phyloP scores from a whole-genome alignment of 176 grass and related monocot genomes.

The Aegilops sharonensis region DNA sequence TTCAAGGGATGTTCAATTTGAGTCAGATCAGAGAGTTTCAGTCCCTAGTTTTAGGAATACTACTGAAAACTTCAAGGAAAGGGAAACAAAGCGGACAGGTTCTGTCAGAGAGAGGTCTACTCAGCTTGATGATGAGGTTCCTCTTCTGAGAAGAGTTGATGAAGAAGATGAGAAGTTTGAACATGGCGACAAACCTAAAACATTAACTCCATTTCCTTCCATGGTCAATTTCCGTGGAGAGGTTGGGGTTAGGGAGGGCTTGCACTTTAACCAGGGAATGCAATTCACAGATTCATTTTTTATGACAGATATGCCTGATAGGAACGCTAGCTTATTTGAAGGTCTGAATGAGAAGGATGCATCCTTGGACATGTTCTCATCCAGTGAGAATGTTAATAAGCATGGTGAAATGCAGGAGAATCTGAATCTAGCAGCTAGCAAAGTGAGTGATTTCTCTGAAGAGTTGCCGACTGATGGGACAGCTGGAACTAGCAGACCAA shows the following conservation, averaged over 20 bases:
- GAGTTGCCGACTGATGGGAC: slow-evolving; percentile 14
- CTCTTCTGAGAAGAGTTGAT: slow-evolving; percentile 38
- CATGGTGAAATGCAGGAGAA: slow-evolving; percentile 26
- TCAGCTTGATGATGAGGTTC: slow-evolving; percentile 47
- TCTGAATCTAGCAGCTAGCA: slow-evolving; percentile 17
- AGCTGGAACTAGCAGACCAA: slow-evolving; percentile 32
- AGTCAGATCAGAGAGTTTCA: slow-evolving; percentile 30
- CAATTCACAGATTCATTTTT: slow-evolving; percentile 32
- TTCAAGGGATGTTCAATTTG: slow-evolving; percentile 33
- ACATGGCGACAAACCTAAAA: neutral
- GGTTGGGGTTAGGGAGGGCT: neutral
- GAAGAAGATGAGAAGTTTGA: slow-evolving; percentile 39
- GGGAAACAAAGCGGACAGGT: slow-evolving; percentile 9
- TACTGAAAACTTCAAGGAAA: slow-evolving; percentile 17
- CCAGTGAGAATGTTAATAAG: slow-evolving; percentile 29
- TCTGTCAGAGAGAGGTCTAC: slow-evolving; percentile 25
- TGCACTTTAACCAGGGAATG: slow-evolving; percentile 15
- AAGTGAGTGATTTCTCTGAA: slow-evolving; percentile 20
- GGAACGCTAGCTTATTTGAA: slow-evolving; percentile 31
- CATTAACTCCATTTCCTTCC: slow-evolving; percentile 44
- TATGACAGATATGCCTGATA: slow-evolving; percentile 18
- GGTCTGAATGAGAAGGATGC: slow-evolving; percentile 26
- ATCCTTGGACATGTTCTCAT: slow-evolving; percentile 25
- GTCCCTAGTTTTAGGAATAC: slow-evolving; percentile 26
- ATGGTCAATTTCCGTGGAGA: slow-evolving; percentile 33